phyloP scores from a whole-genome alignment of 345 rosid species.

The Xanthoceras sorbifolium region DNA sequence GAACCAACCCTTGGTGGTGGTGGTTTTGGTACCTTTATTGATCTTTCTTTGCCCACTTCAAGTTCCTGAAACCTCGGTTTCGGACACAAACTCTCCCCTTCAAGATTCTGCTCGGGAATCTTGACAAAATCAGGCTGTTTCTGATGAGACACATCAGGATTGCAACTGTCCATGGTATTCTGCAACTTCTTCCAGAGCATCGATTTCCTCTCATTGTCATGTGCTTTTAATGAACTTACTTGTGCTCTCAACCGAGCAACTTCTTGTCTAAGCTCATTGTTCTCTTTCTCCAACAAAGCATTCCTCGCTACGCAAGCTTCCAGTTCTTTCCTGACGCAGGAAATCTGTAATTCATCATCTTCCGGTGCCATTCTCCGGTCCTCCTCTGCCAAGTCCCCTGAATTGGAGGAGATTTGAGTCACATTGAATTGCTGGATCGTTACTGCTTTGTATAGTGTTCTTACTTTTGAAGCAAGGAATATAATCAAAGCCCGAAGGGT shows the following conservation, averaged over 20 bases:
- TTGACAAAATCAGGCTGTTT: constrained; percentile 47
- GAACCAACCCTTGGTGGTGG: constrained; percentile 36
- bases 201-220: constrained; percentile 83
- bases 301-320: constrained; percentile 57
- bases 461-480: constrained; percentile 46
- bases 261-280: constrained; percentile 71
- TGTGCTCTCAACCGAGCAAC: constrained; percentile 66
- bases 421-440: constrained; percentile 22
- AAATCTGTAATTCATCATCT: constrained; percentile 55
- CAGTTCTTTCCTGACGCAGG: constrained; percentile 60
- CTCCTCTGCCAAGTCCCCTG: constrained; percentile 17
- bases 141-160: constrained; percentile 39
- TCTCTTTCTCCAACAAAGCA: constrained; percentile 73
- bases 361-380: constrained; percentile 41
- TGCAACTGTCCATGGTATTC: constrained; percentile 44
- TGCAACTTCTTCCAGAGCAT: constrained; percentile 91
- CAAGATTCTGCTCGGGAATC: constrained; percentile 33
- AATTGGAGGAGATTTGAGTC: constrained; percentile 5
- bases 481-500: constrained; percentile 31
- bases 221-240: constrained; percentile 68
- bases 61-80: constrained; percentile 28
- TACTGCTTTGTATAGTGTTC: constrained; percentile 20
- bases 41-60: constrained; percentile 29
- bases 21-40: constrained; percentile 34
- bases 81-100: constrained; percentile 22